phyloP scores from a whole-genome alignment of 2,329 filamentous ascomycete species.

The Aspergillus neoniger region DNA sequence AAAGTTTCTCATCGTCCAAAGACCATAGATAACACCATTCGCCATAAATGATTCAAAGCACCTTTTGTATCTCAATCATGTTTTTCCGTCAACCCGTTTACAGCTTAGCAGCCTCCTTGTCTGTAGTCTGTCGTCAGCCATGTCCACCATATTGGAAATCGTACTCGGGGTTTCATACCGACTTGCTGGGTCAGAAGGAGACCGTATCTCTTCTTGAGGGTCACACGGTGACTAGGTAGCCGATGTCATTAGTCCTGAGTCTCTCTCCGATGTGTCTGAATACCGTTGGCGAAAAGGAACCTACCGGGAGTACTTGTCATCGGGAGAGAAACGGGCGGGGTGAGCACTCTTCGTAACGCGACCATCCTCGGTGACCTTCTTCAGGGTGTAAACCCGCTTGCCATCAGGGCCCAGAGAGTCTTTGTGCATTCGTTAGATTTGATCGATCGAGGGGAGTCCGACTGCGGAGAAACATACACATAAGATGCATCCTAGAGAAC shows the following conservation, averaged over 20 bases:
- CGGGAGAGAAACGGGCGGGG: conserved; percentile 92
- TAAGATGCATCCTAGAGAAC: conserved; percentile 43
- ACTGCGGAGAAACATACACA: conserved; percentile 33
- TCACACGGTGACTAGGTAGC: conserved; percentile 74
- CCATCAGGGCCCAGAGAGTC: conserved; percentile 81
- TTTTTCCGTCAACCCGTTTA: conserved; percentile 20
- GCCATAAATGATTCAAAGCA: conserved; percentile 35
- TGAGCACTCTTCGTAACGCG: conserved; percentile 95
- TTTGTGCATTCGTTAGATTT: conserved; percentile 39
- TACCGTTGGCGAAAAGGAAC: conserved; percentile 17
- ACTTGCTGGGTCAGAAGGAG: conserved; percentile 79
- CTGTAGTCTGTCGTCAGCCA: conserved; percentile 13
- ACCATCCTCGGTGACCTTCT: conserved; percentile 70
- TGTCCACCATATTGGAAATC: conserved; percentile 3
- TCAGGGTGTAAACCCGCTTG: conserved; percentile 91
- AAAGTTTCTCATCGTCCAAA: conserved; percentile 28
- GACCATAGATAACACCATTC: conserved; percentile 43
- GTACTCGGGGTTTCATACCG: conserved; percentile 42
- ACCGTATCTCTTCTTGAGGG: conserved; percentile 89
- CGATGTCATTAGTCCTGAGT: conserved; percentile 1
- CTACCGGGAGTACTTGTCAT: conserved; percentile 92
- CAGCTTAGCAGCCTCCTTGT: conserved; percentile 35
- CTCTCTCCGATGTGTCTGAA: background rate
- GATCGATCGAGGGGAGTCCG: background rate
- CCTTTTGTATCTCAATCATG: conserved; percentile 29